Evolutionary conservation across 2,329 filamentous ascomycete genomes (phyloP).

Genomic region (Phoma herbarum): DNA sequence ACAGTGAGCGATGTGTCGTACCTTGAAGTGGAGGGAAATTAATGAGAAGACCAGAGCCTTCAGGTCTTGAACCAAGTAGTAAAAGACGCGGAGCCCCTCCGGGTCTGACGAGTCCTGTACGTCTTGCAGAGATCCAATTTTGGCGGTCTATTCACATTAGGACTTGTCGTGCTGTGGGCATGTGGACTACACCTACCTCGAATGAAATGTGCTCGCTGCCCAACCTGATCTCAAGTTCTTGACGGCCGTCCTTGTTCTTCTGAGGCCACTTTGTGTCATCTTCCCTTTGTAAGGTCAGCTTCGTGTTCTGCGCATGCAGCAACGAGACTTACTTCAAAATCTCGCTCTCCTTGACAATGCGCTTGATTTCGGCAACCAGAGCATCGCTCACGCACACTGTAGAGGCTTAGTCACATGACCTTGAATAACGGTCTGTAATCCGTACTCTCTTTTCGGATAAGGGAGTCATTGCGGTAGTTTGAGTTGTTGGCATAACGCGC

Average conservation of each 20-base stretch:
- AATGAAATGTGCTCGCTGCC: constrained; percentile 98
- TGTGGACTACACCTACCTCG: constrained; percentile 68
- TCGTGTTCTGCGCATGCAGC: too few species aligned
- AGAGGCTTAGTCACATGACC: constrained; percentile 14
- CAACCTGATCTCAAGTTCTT: constrained; percentile 93
- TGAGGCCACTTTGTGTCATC: constrained; percentile 98
- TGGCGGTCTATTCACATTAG: constrained; percentile 76
- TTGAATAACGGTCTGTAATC: not conserved
- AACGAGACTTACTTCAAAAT: constrained; percentile 81
- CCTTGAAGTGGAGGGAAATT: constrained; percentile 97
- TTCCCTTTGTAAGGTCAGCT: constrained; percentile 69
- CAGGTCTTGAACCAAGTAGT: constrained; percentile 96
- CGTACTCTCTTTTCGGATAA: constrained; percentile 99
- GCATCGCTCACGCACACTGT: constrained; percentile 94
- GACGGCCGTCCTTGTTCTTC: constrained; percentile 98
- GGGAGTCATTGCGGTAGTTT: constrained; percentile 97
- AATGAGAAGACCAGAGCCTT: constrained; percentile 97
- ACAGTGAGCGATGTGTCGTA: constrained; percentile 35
- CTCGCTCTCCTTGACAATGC: constrained; percentile 95
- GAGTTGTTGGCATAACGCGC: constrained; percentile 99
- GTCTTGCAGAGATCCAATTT: constrained; percentile 96
- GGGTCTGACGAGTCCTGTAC: constrained; percentile 96
- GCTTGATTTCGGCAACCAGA: constrained; percentile 92
- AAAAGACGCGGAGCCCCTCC: constrained; percentile 95
- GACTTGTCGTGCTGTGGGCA: not conserved